Evolutionary conservation across 75 land plant species (phyloP).

Genomic region (Cryptomeria japonica): DNA sequence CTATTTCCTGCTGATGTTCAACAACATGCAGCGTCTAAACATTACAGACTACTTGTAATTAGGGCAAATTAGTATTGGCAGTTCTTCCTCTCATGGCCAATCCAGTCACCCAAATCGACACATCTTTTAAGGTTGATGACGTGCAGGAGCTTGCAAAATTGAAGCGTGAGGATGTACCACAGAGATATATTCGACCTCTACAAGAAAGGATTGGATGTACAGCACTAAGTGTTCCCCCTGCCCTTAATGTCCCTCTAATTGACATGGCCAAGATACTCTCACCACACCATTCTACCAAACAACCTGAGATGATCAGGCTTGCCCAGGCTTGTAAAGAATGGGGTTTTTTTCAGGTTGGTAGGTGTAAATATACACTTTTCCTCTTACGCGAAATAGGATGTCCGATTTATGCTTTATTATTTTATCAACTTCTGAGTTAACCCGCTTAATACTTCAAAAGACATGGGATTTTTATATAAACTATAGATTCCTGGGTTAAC

Average conservation of each 20-base stretch:
- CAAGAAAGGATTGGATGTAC: constrained; percentile 30
- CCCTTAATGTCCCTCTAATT: constrained; percentile 39
- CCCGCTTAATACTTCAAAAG: too few relatives aligned
- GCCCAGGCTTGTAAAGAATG: constrained; percentile 25
- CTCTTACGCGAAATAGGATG: too few relatives aligned
- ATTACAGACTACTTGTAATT: too few relatives aligned
- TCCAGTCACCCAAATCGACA: not conserved
- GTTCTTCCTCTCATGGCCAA: too few relatives aligned
- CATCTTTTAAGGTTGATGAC: constrained; percentile 27
- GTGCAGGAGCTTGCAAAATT: constrained; percentile 54
- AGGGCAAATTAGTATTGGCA: too few relatives aligned
- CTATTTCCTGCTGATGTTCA: too few relatives aligned
- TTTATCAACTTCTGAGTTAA: too few relatives aligned
- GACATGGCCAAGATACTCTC: constrained; percentile 37
- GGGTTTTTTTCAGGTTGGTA: constrained; percentile 32
- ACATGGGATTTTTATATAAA: too few relatives aligned
- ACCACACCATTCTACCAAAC: not conserved
- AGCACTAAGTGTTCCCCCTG: not conserved
- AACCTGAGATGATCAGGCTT: constrained; percentile 34
- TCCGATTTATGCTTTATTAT: too few relatives aligned
- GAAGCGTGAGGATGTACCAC: constrained; percentile 32
- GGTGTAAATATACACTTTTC: too few relatives aligned
- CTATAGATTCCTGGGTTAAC: too few relatives aligned
- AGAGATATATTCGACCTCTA: constrained; percentile 45
- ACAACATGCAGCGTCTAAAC: too few relatives aligned